Base-by-base conservation (phyloP, 345 rosid genomes). In the Populus deltoides region DNA sequence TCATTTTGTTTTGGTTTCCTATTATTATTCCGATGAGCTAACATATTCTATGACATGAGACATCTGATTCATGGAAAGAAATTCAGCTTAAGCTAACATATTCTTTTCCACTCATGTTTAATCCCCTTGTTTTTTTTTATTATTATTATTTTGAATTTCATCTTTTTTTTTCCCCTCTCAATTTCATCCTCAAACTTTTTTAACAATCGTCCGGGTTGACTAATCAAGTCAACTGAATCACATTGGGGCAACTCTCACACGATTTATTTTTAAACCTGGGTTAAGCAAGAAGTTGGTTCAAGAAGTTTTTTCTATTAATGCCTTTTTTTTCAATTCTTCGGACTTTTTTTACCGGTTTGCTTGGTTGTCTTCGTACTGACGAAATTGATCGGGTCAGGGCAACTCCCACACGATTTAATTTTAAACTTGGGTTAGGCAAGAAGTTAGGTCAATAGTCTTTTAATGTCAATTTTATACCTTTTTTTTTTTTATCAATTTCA, bases 11-110 rank as follows among this genome's bases (percentile, higher is more conserved):
- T 45, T 73, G 16, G 74, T 79, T 77, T 71, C 72, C 57, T 70
- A 31, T 70, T 31, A 82, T 78, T 80, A 15, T 74, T 80, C 67
- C 71, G 57, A 75, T 75, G 86, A 78, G 81, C 90, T 91, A 88
- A 91, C 91, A 66, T 81, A 82, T 84, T 87, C 69, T 86, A 87
- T 87, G 81, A 86, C 81, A 84, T 77, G 83, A 84, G 90, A 74
- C 80, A 75, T 87, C 92, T 86, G 86, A 88, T 85, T 83, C 86
- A 86, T 80, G 88, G 82, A 88, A 94, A 89, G 92, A 89, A 87
- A 82, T 82, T 88, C 94, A 84, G 35, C 35, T 3, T 33, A 33
- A 33, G 35, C 35, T 33, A 33, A 33, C 35, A 33, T 33, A 33
- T 33, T 38, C 8, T 38, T 38, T 38, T 38, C 39, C 1, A 38